phyloP scores from a whole-genome alignment of 1,284 basidiomycete genomes.

The Farysia itapuensis region DNA sequence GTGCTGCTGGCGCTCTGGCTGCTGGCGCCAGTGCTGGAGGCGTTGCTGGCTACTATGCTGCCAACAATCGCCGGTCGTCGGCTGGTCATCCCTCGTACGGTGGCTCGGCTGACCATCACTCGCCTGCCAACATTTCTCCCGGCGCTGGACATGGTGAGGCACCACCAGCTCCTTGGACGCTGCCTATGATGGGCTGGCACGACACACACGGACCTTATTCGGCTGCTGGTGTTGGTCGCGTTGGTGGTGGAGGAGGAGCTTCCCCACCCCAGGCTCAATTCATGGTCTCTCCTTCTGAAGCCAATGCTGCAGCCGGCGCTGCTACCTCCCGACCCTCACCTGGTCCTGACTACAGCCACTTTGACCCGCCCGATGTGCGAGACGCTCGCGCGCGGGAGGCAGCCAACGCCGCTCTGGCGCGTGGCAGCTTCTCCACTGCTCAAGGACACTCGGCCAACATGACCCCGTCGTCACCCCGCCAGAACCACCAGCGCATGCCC shows the following conservation, averaged over 20 bases:
- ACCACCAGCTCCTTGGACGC: constrained; percentile 23
- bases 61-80: constrained; percentile 22
- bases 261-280: constrained; percentile 21
- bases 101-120: constrained; percentile 13
- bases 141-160: constrained; percentile 6
- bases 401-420: constrained; percentile 22
- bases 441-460: constrained; percentile 4
- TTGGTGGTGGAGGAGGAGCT: constrained; percentile 1
- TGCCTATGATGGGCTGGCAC: constrained; percentile 33
- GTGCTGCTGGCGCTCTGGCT: constrained; percentile 21
- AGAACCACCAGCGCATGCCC: constrained; percentile 9
- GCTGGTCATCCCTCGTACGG: constrained; percentile 16
- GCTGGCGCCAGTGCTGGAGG: constrained; percentile 32
- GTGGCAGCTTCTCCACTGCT: constrained; percentile 10
- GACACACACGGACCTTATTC: constrained; percentile 24
- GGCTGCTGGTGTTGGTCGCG: constrained; percentile 25
- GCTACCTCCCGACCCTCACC: constrained; percentile 8
- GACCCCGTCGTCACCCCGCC: constrained; percentile 11
- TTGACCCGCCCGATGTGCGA: constrained; percentile 51
- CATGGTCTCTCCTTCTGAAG: constrained; percentile 31
- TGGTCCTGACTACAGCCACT: constrained; percentile 45
- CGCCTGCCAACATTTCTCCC: constrained; percentile 17
- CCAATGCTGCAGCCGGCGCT: constrained; percentile 10
- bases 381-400: constrained; percentile 41
- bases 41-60: constrained; percentile 14